These are phyloP conservation scores for Exophiala bonariae DNA, from an alignment of 2,329 filamentous ascomycete genomes.

Conservation along the genomic window DNA sequence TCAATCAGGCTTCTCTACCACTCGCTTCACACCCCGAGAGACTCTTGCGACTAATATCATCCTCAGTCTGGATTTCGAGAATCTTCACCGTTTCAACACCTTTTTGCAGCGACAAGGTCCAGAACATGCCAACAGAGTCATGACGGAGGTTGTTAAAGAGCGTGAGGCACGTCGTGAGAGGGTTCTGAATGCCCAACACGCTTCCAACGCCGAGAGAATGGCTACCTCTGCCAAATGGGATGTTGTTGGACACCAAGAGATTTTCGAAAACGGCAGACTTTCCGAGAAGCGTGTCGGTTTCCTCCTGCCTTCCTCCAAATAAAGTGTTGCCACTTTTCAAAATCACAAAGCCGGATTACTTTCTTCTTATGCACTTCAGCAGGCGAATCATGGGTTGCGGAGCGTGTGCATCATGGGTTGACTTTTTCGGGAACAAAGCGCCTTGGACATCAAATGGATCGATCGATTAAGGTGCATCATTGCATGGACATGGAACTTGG, in stretches of 20 bases:
- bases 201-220: slow-evolving; percentile 23
- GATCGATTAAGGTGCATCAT: too few relatives aligned
- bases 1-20: slow-evolving; percentile 11
- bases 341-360: too few relatives aligned
- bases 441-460: too few relatives aligned
- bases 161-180: slow-evolving; percentile 24
- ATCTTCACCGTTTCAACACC: slow-evolving; percentile 20
- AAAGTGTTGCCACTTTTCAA: neutral
- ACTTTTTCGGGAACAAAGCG: too few relatives aligned
- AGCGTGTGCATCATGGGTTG: too few relatives aligned
- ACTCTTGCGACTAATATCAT: slow-evolving; percentile 25
- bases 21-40: slow-evolving; percentile 8
- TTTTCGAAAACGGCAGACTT: slow-evolving; percentile 16
- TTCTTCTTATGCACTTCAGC: too few relatives aligned
- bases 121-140: slow-evolving; percentile 11
- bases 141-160: slow-evolving; percentile 22
- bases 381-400: too few relatives aligned
- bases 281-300: slow-evolving; percentile 25
- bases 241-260: slow-evolving; percentile 23
- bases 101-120: slow-evolving; percentile 7
- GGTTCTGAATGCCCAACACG: slow-evolving; percentile 9
- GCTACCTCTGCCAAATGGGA: slow-evolving; percentile 24
- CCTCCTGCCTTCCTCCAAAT: slow-evolving; percentile 17
- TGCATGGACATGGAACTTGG: too few relatives aligned
- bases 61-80: slow-evolving; percentile 27